Conservation (phyloP, 106 monocot genomes). For the Posidonia australis region DNA sequence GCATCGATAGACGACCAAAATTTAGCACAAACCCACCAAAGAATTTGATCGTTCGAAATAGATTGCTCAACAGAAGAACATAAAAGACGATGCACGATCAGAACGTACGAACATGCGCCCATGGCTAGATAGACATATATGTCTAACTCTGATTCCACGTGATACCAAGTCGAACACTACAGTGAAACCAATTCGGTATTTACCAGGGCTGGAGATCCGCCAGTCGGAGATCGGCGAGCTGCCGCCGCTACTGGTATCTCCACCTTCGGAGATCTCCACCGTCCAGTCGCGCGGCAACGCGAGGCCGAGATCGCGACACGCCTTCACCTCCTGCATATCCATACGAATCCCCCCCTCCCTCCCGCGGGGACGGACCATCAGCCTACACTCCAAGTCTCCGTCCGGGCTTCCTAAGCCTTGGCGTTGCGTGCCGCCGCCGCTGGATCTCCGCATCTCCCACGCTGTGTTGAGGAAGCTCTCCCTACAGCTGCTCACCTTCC, state of each 20-base stretch:
- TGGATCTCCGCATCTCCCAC: conserved; percentile 8
- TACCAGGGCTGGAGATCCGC: conserved; percentile 24
- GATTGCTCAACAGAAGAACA: no score
- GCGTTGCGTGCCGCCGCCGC: neutral
- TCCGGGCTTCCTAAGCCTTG: neutral
- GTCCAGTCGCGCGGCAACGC: conserved; percentile 33
- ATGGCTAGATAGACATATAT: no score
- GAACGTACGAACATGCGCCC: no score
- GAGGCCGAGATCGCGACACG: conserved; percentile 32
- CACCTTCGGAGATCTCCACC: conserved; percentile 22
- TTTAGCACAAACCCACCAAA: neutral
- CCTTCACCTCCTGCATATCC: conserved; percentile 36
- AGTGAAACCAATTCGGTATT: neutral
- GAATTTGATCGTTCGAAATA: no score
- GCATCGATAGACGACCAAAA: neutral
- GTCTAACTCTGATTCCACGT: no score
- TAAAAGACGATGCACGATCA: no score
- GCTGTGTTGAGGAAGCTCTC: neutral
- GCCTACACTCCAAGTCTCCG: neutral
- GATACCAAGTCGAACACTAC: no score
- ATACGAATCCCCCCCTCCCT: conserved; percentile 13
- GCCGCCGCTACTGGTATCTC: conserved; percentile 2
- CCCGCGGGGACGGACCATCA: conserved; percentile 17
- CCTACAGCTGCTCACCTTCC: neutral
- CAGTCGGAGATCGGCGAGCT: conserved; percentile 9